Conservation (phyloP, 2,329 filamentous ascomycete genomes). For the Scytalidium sp. region DNA sequence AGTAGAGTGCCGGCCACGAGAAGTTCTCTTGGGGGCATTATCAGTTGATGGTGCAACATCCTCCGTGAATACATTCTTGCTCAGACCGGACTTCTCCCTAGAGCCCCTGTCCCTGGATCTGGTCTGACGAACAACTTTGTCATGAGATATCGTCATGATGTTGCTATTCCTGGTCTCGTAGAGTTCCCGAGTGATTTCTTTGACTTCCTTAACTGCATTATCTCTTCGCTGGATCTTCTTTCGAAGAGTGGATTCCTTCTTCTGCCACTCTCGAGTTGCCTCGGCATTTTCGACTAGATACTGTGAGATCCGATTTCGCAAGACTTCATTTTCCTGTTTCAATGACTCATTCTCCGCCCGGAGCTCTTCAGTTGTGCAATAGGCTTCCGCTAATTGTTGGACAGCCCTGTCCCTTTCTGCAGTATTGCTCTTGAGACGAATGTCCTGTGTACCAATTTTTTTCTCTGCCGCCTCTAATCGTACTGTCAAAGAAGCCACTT, state of each 20-base stretch:
- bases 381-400: slow-evolving; percentile 59
- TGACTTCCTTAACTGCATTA: slow-evolving; percentile 7
- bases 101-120: not conserved
- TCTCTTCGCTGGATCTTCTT: slow-evolving; percentile 30
- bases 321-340: slow-evolving; percentile 27
- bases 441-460: slow-evolving; percentile 59
- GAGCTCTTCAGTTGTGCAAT: slow-evolving; percentile 49
- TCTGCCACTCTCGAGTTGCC: slow-evolving; percentile 32
- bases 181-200: slow-evolving; percentile 13
- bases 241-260: slow-evolving; percentile 36
- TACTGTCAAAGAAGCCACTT: slow-evolving; percentile 57
- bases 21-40: not conserved
- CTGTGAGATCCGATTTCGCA: slow-evolving; percentile 12
- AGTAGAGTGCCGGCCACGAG: not conserved
- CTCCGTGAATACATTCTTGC: not conserved
- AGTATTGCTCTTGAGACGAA: slow-evolving; percentile 58
- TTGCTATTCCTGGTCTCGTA: not conserved
- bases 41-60: not conserved
- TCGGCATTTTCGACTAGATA: slow-evolving; percentile 10
- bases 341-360: slow-evolving; percentile 38
- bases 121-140: not conserved
- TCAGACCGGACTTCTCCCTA: not conserved
- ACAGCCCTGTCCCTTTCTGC: slow-evolving; percentile 65
- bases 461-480: slow-evolving; percentile 61
- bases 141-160: not conserved